A percentile compares a stretch with the other conserved stretches of the same genome.
These are phyloP conservation scores for Pycnococcus provasolii DNA, from an alignment of 139 green algal species.

Conservation along the genomic window DNA sequence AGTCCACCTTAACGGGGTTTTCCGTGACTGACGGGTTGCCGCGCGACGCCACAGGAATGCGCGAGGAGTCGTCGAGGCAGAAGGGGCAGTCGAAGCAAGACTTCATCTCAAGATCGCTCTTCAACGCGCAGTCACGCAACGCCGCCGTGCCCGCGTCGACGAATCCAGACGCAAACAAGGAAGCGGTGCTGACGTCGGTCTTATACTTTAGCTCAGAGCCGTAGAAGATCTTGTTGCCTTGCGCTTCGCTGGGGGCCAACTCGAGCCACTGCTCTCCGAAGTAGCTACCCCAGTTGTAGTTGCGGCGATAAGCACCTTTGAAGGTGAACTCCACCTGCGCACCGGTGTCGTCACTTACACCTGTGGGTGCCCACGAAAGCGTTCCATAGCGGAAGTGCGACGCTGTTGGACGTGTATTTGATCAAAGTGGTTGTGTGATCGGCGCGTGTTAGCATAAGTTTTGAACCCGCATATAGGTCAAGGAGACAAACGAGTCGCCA, in stretches of 20 bases:
- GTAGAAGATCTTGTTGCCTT: slow-evolving; percentile 7
- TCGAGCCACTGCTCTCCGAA: slow-evolving; percentile 15
- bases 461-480: no score
- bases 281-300: slow-evolving; percentile 21
- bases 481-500: no score
- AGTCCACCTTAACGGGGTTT: not conserved
- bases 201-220: not conserved
- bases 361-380: slow-evolving; percentile 16
- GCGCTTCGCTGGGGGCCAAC: not conserved
- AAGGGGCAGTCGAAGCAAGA: not conserved
- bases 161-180: not conserved
- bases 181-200: not conserved
- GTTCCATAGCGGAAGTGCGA: slow-evolving; percentile 29
- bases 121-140: not conserved
- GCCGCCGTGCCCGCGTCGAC: no score
- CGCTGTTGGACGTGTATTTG: not conserved
- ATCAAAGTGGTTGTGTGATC: no score
- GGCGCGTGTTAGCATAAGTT: no score
- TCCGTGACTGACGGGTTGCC: not conserved
- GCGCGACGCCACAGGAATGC: no score
- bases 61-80: no score
- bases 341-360: not conserved
- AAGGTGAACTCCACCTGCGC: slow-evolving; percentile 23
- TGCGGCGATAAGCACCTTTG: slow-evolving; percentile 16
- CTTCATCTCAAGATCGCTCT: not conserved